Evolutionary conservation across 2,329 filamentous ascomycete genomes (phyloP).

Genomic region (Pleochaeta shiraiana): DNA sequence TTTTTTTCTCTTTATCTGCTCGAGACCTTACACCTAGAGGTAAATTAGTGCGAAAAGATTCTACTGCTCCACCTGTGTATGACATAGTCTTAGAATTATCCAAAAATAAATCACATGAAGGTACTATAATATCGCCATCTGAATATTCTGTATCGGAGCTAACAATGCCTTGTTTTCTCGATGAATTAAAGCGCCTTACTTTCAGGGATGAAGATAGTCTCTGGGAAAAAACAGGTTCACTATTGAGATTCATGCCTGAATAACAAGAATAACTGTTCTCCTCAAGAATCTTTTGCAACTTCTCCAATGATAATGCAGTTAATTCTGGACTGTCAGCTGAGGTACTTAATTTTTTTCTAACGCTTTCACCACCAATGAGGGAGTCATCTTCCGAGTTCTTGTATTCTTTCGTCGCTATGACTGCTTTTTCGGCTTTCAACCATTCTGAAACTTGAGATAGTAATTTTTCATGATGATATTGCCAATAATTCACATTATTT

Average conservation of each 20-base stretch:
- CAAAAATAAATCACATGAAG: conserved; percentile 60
- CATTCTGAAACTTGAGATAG: conserved; percentile 61
- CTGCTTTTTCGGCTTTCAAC: conserved; percentile 59
- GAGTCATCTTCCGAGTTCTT: conserved; percentile 19
- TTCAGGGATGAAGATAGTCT: conserved; percentile 8
- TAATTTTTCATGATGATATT: conserved; percentile 27
- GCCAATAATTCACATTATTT: conserved; percentile 8
- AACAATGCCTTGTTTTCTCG: conserved; percentile 19
- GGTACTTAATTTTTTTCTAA: conserved; percentile 27
- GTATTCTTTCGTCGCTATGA: conserved; percentile 34
- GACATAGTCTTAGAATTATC: conserved; percentile 81
- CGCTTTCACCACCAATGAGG: conserved; percentile 6
- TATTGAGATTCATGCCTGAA: conserved; percentile 14
- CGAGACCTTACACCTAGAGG: conserved; percentile 24
- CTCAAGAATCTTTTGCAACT: conserved; percentile 59
- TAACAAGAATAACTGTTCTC: conserved; percentile 29
- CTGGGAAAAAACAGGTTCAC: conserved; percentile 11
- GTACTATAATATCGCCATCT: conserved; percentile 66
- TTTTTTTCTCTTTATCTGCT: conserved; percentile 45
- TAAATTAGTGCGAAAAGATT: conserved; percentile 19
- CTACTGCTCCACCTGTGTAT: conserved; percentile 35
- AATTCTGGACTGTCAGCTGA: conserved; percentile 44
- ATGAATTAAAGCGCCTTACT: conserved; percentile 8
- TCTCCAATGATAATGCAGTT: conserved; percentile 56
- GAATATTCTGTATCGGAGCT: conserved; percentile 73